A percentile compares a stretch with the other conserved stretches of the same genome.
Conservation (phyloP, 2,329 filamentous ascomycete species). For the Davidsoniella eucalypti region DNA sequence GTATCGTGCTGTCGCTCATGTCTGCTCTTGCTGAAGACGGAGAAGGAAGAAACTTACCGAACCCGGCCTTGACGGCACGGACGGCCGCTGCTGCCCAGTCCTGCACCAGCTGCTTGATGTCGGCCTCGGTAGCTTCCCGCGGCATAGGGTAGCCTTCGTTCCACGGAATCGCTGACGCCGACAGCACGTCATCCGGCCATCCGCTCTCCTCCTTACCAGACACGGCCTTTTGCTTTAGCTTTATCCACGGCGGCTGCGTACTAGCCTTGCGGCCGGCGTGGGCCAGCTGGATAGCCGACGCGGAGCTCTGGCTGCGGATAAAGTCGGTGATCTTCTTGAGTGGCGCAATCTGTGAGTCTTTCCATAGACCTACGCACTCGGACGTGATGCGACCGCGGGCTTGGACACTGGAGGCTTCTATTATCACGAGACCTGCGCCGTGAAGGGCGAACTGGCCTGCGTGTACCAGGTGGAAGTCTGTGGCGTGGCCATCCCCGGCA, state of each 20-base stretch:
- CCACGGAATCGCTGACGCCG: constrained; percentile 38
- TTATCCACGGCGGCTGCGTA: constrained; percentile 48
- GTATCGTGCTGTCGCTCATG: neutral
- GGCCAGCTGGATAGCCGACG: constrained; percentile 63
- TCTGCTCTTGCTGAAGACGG: constrained; percentile 7
- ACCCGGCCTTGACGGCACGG: constrained; percentile 49
- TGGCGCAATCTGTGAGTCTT: constrained; percentile 63
- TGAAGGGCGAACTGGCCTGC: constrained; percentile 62
- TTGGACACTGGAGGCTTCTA: constrained; percentile 64
- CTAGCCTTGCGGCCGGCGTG: constrained; percentile 62
- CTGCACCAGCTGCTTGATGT: constrained; percentile 49
- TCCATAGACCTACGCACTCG: constrained; percentile 65
- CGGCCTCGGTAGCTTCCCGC: constrained; percentile 48
- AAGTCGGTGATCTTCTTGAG: constrained; percentile 59
- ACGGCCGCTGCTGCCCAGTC: constrained; percentile 42
- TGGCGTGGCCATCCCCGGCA: constrained; percentile 48
- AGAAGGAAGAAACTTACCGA: constrained; percentile 20
- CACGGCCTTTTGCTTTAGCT: constrained; percentile 28
- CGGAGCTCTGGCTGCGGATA: constrained; percentile 60
- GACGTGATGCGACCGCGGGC: constrained; percentile 71
- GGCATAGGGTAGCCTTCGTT: constrained; percentile 43
- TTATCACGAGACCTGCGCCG: constrained; percentile 55
- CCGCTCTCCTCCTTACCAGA: constrained; percentile 36
- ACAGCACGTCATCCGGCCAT: constrained; percentile 40
- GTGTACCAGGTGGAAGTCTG: constrained; percentile 69